Percentiles rank a stretch among this genome's conserved stretches.
phyloP scores from a whole-genome alignment of 306 rosid genomes.

The Urtica urens region DNA sequence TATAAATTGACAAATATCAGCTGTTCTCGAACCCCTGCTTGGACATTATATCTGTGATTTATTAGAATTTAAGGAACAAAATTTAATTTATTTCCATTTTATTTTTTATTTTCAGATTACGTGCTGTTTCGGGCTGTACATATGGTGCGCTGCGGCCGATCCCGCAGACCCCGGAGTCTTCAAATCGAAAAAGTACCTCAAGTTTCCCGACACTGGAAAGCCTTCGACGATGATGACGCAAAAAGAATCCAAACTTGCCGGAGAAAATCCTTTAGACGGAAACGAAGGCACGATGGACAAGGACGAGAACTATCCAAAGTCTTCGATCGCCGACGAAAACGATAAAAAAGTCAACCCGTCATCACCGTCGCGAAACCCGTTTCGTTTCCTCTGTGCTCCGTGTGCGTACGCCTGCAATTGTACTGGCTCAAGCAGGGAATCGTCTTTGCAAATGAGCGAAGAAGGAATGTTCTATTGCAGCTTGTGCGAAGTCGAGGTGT shows the following conservation, averaged over 20 bases:
- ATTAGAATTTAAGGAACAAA: too few species aligned
- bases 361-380: conserved; percentile 25
- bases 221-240: conserved; percentile 24
- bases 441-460: conserved; percentile 66
- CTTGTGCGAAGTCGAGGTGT: conserved; percentile 97
- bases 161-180: conserved; percentile 96
- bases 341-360: too few species aligned
- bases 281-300: conserved; percentile 43
- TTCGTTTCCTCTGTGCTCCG: conserved; percentile 45
- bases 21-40: too few species aligned
- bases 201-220: conserved; percentile 45
- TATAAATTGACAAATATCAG: too few species aligned
- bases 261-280: conserved; percentile 38
- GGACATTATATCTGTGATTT: too few species aligned
- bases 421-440: conserved; percentile 43
- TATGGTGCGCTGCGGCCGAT: conserved; percentile 98
- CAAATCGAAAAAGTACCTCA: conserved; percentile 73
- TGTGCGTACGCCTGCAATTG: conserved; percentile 54
- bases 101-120: conserved; percentile 51
- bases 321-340: conserved; percentile 22
- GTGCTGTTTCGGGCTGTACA: conserved; percentile 74
- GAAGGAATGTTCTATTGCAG: conserved; percentile 98
- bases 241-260: conserved; percentile 54
- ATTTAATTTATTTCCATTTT: too few species aligned
- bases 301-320: conserved; percentile 43